Percentiles rank a stretch among this genome's conserved stretches.
phyloP scores from a whole-genome alignment of 257 asterid species.

The Knoxia roxburghii region DNA sequence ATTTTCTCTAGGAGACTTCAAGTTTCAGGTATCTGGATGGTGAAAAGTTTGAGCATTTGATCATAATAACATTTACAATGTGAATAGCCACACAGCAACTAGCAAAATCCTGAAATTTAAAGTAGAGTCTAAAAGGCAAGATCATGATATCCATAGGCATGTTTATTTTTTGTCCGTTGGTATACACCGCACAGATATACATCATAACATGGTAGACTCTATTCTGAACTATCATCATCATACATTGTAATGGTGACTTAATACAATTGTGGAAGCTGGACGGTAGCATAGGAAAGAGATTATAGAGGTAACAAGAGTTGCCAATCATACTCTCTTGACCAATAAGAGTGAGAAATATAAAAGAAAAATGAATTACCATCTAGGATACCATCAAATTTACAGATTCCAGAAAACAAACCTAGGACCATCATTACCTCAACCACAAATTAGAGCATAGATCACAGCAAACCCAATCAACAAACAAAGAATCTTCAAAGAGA shows the following conservation, averaged over 20 bases:
- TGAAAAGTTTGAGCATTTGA: not conserved
- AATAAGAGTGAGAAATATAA: not conserved
- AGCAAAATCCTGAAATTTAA: too few species aligned
- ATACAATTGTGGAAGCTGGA: conserved; percentile 4
- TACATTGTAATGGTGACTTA: not conserved
- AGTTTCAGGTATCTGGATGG: not conserved
- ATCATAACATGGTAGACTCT: not conserved
- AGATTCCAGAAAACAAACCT: conserved; percentile 18
- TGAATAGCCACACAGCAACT: not conserved
- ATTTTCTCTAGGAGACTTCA: not conserved
- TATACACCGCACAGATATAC: not conserved
- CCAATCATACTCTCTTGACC: not conserved
- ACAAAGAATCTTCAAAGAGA: conserved; percentile 49
- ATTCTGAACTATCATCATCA: not conserved
- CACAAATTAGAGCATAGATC: conserved; percentile 52
- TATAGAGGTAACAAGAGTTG: not conserved
- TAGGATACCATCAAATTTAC: conserved; percentile 14
- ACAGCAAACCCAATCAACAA: conserved; percentile 54
- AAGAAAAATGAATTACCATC: not conserved
- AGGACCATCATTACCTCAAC: conserved; percentile 34
- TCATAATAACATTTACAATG: conserved; percentile 1
- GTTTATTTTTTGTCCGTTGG: not conserved
- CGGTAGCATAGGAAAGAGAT: not conserved
- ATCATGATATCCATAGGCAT: not conserved
- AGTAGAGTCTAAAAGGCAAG: not conserved